These are phyloP conservation scores for Datisca glomerata DNA, from an alignment of 306 rosid genomes.

Conservation along the genomic window DNA sequence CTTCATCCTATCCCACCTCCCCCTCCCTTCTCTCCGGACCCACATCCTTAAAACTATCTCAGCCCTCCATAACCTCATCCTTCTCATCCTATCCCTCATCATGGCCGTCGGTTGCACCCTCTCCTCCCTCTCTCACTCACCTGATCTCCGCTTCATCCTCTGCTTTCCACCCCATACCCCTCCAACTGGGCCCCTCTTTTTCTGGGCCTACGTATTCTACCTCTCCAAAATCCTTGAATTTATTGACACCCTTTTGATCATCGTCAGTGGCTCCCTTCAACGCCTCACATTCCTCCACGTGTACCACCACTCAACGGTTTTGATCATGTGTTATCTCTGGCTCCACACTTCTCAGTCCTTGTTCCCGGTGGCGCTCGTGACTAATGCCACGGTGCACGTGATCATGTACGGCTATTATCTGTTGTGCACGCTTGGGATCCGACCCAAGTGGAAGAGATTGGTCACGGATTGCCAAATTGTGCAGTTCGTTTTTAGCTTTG, in stretches of 20 bases:
- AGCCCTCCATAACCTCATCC: constrained; percentile 49
- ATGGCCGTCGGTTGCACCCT: constrained; percentile 54
- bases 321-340: constrained; percentile 69
- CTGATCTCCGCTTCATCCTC: constrained; percentile 27
- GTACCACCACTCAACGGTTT: constrained; percentile 79
- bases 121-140: constrained; percentile 29
- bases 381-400: constrained; percentile 73
- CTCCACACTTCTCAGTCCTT: constrained; percentile 57
- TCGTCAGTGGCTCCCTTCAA: constrained; percentile 35
- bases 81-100: constrained; percentile 44
- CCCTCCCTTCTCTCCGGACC: constrained; percentile 17
- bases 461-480: constrained; percentile 73
- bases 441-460: constrained; percentile 70
- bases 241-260: constrained; percentile 60
- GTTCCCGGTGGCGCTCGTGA: constrained; percentile 64
- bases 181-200: constrained; percentile 69
- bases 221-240: constrained; percentile 74
- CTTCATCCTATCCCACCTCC: constrained; percentile 30
- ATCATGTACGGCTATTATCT: constrained; percentile 78
- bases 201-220: constrained; percentile 94
- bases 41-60: constrained; percentile 35
- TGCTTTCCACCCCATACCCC: constrained; percentile 48
- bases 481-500: constrained; percentile 71
- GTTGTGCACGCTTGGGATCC: constrained; percentile 33
- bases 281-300: constrained; percentile 90